Percentiles rank a stretch among this genome's conserved stretches.
Evolutionary conservation across 352 stramenopile species (phyloP).

Genomic region (Pythium rhizo-oryzae): DNA sequence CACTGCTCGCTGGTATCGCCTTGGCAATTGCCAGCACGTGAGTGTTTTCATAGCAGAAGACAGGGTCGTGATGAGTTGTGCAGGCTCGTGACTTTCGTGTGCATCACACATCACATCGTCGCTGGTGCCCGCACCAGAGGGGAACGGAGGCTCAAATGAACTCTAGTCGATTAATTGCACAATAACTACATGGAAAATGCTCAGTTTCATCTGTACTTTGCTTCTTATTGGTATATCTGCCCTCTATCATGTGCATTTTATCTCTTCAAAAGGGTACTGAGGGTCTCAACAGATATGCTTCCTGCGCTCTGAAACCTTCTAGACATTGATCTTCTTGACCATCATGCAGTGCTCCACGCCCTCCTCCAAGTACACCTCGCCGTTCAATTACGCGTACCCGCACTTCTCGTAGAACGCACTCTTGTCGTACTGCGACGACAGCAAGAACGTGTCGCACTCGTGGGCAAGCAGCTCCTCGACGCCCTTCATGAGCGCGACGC

Average conservation of each 20-base stretch:
- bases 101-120: too few relatives aligned
- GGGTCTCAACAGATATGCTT: background rate
- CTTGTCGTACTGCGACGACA: constrained; percentile 57
- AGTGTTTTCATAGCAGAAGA: background rate
- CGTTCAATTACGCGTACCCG: constrained; percentile 50
- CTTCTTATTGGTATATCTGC: too few relatives aligned
- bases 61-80: background rate
- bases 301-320: background rate
- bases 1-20: constrained; percentile 21
- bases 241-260: too few relatives aligned
- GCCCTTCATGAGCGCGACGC: constrained; percentile 42
- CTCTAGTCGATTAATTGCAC: constrained; percentile 1
- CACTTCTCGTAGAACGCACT: constrained; percentile 73
- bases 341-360: constrained; percentile 53
- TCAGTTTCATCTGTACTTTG: background rate
- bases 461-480: constrained; percentile 38
- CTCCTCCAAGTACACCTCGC: constrained; percentile 61
- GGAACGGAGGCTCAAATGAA: too few relatives aligned
- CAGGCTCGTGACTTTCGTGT: background rate
- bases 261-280: too few relatives aligned
- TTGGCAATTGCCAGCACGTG: constrained; percentile 19
- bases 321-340: constrained; percentile 17
- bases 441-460: constrained; percentile 39
- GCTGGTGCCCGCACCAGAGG: too few relatives aligned
- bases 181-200: background rate